phyloP scores from a whole-genome alignment of 1,284 basidiomycete species.

The Trichosporon ovoides region DNA sequence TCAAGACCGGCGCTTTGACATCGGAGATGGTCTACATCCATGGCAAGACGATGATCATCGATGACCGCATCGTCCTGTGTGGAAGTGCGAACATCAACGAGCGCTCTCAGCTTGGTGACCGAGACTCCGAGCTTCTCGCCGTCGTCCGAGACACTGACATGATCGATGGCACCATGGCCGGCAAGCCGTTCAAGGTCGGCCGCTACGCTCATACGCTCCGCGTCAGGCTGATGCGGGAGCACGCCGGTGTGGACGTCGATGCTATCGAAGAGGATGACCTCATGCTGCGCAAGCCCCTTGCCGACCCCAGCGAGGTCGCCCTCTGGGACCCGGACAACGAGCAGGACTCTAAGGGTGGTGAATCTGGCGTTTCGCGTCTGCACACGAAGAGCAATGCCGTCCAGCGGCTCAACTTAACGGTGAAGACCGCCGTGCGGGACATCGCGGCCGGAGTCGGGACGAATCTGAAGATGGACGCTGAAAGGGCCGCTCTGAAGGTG shows the following conservation, averaged over 20 bases:
- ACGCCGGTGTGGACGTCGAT: constrained; percentile 92
- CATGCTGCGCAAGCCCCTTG: constrained; percentile 57
- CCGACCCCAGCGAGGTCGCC: constrained; percentile 57
- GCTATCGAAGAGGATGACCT: constrained; percentile 71
- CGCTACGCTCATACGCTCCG: constrained; percentile 93
- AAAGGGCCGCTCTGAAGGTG: constrained; percentile 52
- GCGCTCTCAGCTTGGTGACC: constrained; percentile 87
- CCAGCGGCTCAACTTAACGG: constrained; percentile 34
- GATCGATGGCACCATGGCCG: constrained; percentile 89
- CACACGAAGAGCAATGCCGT: constrained; percentile 34
- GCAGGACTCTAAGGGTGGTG: constrained; percentile 51
- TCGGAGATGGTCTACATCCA: constrained; percentile 94
- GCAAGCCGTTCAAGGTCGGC: constrained; percentile 89
- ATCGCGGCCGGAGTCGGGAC: constrained; percentile 45
- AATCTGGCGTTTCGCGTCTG: constrained; percentile 43
- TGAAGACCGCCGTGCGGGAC: constrained; percentile 31
- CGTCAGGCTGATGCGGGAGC: constrained; percentile 91
- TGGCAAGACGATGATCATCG: constrained; percentile 82
- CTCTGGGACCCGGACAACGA: constrained; percentile 76
- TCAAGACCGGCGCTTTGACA: constrained; percentile 75
- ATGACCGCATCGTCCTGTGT: constrained; percentile 90
- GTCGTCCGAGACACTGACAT: constrained; percentile 95
- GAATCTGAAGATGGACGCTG: constrained; percentile 44
- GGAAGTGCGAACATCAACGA: constrained; percentile 99
- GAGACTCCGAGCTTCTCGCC: constrained; percentile 90